These are phyloP conservation scores for Debaryomyces maramus DNA, from an alignment of 805 yeast genomes.

Conservation along the genomic window DNA sequence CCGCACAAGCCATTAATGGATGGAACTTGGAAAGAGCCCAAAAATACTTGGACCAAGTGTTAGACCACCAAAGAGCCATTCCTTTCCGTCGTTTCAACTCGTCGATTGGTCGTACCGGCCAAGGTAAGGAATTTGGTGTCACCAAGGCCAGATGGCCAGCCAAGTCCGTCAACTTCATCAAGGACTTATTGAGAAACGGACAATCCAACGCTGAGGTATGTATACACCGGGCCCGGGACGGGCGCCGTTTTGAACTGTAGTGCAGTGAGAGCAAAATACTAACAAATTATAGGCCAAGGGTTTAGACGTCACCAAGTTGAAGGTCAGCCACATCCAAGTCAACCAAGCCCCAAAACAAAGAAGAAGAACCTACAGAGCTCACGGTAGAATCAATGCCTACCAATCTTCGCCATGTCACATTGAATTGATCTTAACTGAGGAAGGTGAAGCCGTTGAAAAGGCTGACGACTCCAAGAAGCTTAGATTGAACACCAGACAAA, in stretches of 20 bases:
- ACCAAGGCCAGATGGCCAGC: constrained; percentile 99
- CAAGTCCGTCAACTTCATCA: constrained; percentile 93
- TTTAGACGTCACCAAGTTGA: constrained; percentile 90
- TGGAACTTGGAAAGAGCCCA: constrained; percentile 97
- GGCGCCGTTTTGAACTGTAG: background rate
- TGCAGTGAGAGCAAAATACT: constrained; percentile 1
- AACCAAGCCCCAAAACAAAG: constrained; percentile 99
- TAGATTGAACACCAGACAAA: constrained; percentile 87
- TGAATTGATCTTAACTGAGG: constrained; percentile 95
- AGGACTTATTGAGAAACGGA: constrained; percentile 95
- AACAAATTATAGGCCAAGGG: constrained; percentile 62
- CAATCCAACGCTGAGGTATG: constrained; percentile 91
- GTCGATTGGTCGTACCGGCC: constrained; percentile 98
- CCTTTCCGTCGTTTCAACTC: constrained; percentile 98
- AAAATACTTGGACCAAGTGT: constrained; percentile 91
- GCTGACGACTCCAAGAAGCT: constrained; percentile 67
- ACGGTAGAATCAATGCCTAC: constrained; percentile 99
- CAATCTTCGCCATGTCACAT: constrained; percentile 99
- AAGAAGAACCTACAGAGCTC: constrained; percentile 99
- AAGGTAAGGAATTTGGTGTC: constrained; percentile 99
- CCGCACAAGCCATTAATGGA: constrained; percentile 97
- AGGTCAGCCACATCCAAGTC: constrained; percentile 97
- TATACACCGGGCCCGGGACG: background rate
- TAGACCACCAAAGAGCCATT: constrained; percentile 98
- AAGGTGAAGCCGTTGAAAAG: constrained; percentile 90